Evolutionary conservation across 768 basidiomycete species (phyloP), one percentile per base, ranked within the genome.

Genomic region (Rhodosporidiobolus odoratus): DNA sequence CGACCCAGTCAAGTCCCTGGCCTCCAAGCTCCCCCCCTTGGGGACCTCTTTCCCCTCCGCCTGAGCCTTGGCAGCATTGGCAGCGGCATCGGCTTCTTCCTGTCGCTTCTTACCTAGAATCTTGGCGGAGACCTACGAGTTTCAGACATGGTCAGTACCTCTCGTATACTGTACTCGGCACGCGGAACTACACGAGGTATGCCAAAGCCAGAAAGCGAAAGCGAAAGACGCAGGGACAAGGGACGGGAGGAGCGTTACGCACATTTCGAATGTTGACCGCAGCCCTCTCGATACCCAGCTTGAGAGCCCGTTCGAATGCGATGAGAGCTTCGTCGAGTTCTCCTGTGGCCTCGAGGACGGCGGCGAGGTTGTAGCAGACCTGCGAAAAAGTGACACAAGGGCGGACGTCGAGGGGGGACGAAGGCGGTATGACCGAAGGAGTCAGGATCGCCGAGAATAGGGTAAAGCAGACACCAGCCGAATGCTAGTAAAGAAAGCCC

Each of bases 261-360:
- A 81, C 79, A 62, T 78, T 81, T 52, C 78, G 60, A 13, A 81
- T 73, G 65, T 81, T 81, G 68, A 79, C 77, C 30, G 72, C 73
- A 1, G 81, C 81, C 21, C 80, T 69, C 17, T 78, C 76, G 52
- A 81, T 77, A 32, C 81, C 81, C 2, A 79, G 75, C 37, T 78
- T 76, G 16, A 75, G 66, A 0, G 81, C 79, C 27, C 78, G 75
- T 62, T 80, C 69, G 67, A 79, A 81, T 57, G 80, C 68, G 30
- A 76, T 76, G 65, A 81, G 63, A 1, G 81, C 78, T 9, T 79
- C 75, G 47, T 80, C 79, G 47, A 80, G 66, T 63, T 80, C 78
- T n/a, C 59, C 70, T 25, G 65, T 69, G 23, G 67, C 66, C 43
- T 75, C 74, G 15, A 75, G 58, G 2, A 75, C 70, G 9, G 74